Percentiles rank a stretch among this genome's conserved stretches.
These are phyloP conservation scores for Curvularia hawaiiensis DNA, from an alignment of 2,329 filamentous ascomycete genomes.

Conservation along the genomic window DNA sequence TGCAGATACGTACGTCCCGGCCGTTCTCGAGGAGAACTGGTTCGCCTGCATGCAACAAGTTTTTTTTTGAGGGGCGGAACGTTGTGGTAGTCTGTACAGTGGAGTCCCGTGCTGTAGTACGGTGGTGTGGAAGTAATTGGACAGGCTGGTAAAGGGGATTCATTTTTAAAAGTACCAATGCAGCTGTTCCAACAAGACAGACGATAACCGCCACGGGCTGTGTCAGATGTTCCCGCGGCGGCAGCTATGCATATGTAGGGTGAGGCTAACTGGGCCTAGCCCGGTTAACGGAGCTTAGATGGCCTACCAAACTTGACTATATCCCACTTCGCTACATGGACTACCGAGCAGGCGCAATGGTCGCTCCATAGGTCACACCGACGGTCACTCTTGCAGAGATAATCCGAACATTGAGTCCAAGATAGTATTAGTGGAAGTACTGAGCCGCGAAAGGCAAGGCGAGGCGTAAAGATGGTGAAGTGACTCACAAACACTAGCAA, in stretches of 20 bases:
- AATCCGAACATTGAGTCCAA: slow-evolving; percentile 28
- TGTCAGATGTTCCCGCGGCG: slow-evolving; percentile 4
- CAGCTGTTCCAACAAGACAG: background rate
- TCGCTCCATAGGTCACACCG: background rate
- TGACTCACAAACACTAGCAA: background rate
- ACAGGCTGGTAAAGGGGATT: background rate
- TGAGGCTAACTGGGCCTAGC: background rate
- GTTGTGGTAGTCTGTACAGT: background rate
- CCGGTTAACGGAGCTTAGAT: background rate
- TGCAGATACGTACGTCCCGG: background rate
- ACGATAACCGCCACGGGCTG: background rate
- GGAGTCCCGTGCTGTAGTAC: background rate
- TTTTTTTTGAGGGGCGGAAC: background rate
- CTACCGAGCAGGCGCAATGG: background rate
- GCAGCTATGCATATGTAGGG: background rate
- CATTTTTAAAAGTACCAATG: background rate
- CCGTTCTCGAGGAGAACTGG: background rate
- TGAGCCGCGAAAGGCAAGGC: too few species aligned
- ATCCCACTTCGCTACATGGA: background rate
- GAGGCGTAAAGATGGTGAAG: background rate
- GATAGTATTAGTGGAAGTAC: background rate
- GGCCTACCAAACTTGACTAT: background rate
- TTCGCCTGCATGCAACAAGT: background rate
- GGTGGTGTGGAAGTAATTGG: background rate
- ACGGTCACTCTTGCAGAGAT: slow-evolving; percentile 59